A percentile compares a stretch with the other conserved stretches of the same genome.
Conservation (phyloP, 2,329 filamentous ascomycete genomes). For the Trichophyton equinum region DNA sequence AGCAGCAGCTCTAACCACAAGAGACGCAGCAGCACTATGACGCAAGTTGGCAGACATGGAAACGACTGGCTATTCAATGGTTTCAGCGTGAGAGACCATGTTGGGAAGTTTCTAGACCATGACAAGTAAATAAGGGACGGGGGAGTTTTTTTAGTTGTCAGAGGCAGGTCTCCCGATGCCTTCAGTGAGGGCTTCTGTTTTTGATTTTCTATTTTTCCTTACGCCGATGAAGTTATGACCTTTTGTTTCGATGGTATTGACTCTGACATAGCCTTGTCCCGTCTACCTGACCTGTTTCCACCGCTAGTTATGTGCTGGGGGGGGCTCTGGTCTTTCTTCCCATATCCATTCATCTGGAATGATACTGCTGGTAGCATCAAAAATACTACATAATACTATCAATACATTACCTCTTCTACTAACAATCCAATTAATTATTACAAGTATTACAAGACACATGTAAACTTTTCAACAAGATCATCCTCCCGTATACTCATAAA, state of each 20-base stretch:
- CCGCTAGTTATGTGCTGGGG: not conserved
- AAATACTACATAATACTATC: too few relatives aligned
- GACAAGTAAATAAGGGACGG: slow-evolving; percentile 8
- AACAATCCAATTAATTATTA: too few relatives aligned
- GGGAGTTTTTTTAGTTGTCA: not conserved
- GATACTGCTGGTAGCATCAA: too few relatives aligned
- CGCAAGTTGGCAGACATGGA: slow-evolving; percentile 37
- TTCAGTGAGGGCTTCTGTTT: not conserved
- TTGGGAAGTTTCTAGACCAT: slow-evolving; percentile 23
- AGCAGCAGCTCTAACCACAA: slow-evolving; percentile 25
- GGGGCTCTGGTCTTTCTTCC: not conserved
- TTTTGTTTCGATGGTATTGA: not conserved
- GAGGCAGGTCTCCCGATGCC: not conserved
- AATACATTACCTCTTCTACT: too few relatives aligned
- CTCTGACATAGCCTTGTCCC: not conserved
- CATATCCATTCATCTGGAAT: too few relatives aligned
- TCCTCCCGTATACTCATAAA: not conserved
- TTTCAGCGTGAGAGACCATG: slow-evolving; percentile 35
- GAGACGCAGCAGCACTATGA: slow-evolving; percentile 30
- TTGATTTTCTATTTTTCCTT: not conserved
- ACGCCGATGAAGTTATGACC: not conserved
- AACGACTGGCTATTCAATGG: slow-evolving; percentile 42
- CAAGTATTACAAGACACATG: too few relatives aligned
- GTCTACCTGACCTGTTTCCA: not conserved
- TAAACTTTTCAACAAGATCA: not conserved